Base-by-base conservation (phyloP, 805 yeast genomes). In the Schwanniomyces polymorphus region DNA sequence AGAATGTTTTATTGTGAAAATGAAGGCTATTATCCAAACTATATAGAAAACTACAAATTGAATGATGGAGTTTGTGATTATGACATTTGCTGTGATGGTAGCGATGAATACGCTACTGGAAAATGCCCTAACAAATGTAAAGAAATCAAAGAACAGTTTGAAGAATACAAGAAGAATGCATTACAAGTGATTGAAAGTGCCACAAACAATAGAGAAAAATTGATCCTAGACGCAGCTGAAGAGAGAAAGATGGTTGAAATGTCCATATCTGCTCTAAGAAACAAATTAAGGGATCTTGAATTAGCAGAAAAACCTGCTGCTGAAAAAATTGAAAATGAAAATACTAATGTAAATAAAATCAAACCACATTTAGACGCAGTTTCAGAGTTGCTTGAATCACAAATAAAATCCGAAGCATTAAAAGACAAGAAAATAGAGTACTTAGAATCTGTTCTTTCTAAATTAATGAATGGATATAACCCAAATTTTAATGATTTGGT, bases 1-100 rank as follows among this genome's bases (percentile, higher is more conserved):
- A 70, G 11, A 43, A 53, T 55, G 41, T 91, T 90, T 59, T 91
- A 81, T 64, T 92, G 99, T 67, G 79, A 65, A 7, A 94, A 94
- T 59, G 71, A 76, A 42, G 96, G 97, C 3, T 86, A 81, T 54
- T 58, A 75, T 4, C 81, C 91, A 0, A 73, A 75, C 8, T 79
- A 73, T 52, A 76, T 94, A 11, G 85, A 90, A 5, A 76, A 84
- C 7, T 80, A 72, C 56, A 78, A 83, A 48, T 87, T 94, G 14
- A 82, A 85, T 57, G 99, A 94, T 66, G 97, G 97, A 0, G 83
- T 85, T 2, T 94, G 99, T 69, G 99, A 94, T 62, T 88, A 86
- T 62, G 86, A 84, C 16, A 45, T 75, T 9, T 94, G 99, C 65
- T 94, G 99, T 67, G 99, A 94, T 67, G 98, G 99, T 7, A 79